These are phyloP conservation scores for Protomyces inundatus DNA, from an alignment of 1,139 yeast species.

Conservation along the genomic window DNA sequence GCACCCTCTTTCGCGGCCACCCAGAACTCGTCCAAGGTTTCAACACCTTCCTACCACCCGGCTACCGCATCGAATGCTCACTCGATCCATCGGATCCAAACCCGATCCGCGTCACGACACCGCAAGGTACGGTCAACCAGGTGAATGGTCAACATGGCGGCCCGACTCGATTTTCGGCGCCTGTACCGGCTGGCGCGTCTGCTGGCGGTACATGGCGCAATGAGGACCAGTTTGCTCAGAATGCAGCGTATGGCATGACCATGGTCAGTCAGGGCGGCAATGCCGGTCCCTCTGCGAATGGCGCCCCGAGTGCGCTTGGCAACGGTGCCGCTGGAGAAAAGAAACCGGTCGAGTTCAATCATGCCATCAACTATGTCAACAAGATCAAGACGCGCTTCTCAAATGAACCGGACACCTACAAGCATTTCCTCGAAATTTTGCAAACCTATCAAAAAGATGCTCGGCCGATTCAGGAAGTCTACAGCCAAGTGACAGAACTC, in stretches of 20 bases:
- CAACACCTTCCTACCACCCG: conserved; percentile 94
- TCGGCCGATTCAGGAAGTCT: conserved; percentile 89
- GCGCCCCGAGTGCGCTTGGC: neutral
- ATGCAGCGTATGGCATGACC: conserved; percentile 24
- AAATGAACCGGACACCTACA: conserved; percentile 90
- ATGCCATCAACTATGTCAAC: conserved; percentile 92
- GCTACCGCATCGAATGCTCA: conserved; percentile 90
- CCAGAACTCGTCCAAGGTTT: conserved; percentile 92
- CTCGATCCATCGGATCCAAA: conserved; percentile 83
- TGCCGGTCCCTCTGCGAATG: conserved; percentile 7
- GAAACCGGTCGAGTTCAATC: conserved; percentile 89
- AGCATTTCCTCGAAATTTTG: conserved; percentile 85
- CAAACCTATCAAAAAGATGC: conserved; percentile 96
- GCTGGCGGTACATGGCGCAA: conserved; percentile 42
- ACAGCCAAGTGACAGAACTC: conserved; percentile 81
- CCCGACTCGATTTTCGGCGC: conserved; percentile 21
- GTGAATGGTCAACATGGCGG: conserved; percentile 22
- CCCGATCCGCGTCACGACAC: conserved; percentile 92
- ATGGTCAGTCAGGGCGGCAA: conserved; percentile 22
- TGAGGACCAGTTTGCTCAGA: conserved; percentile 5
- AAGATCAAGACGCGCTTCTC: conserved; percentile 92
- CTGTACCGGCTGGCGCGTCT: conserved; percentile 30
- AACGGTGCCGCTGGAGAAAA: conserved; percentile 23
- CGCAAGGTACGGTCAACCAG: conserved; percentile 73
- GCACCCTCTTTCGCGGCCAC: conserved; percentile 84